Evolutionary conservation across 2,329 filamentous ascomycete genomes (phyloP).

Genomic region (Acarospora socialis): DNA sequence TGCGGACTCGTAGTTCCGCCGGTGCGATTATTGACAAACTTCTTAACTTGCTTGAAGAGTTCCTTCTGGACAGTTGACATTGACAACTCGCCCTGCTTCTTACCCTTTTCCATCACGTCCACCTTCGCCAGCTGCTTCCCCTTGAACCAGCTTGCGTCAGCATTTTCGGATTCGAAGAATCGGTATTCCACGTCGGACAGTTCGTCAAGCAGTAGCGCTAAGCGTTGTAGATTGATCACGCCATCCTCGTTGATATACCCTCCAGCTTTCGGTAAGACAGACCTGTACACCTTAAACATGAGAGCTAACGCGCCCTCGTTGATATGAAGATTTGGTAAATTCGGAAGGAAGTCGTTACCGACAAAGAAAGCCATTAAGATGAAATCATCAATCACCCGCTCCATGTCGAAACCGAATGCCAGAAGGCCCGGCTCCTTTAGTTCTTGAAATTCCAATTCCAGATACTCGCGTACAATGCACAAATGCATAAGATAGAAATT

Average conservation of each 20-base stretch:
- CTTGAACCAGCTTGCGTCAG: slow-evolving; percentile 83
- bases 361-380: slow-evolving; percentile 99
- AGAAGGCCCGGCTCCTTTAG: slow-evolving; percentile 59
- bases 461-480: slow-evolving; percentile 91
- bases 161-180: slow-evolving; percentile 83
- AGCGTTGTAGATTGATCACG: slow-evolving; percentile 71
- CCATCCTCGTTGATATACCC: slow-evolving; percentile 96
- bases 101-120: slow-evolving; percentile 48
- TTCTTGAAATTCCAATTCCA: slow-evolving; percentile 94
- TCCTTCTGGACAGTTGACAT: slow-evolving; percentile 72
- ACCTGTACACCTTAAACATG: slow-evolving; percentile 96
- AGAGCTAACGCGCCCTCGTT: slow-evolving; percentile 93
- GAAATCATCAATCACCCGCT: slow-evolving; percentile 95
- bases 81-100: slow-evolving; percentile 39
- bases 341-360: slow-evolving; percentile 96
- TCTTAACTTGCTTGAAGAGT: slow-evolving; percentile 68
- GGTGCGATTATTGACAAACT: slow-evolving; percentile 60
- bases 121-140: slow-evolving; percentile 63
- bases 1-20: slow-evolving; percentile 31
- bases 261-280: slow-evolving; percentile 68
- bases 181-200: slow-evolving; percentile 77
- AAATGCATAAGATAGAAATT: slow-evolving; percentile 97
- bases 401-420: slow-evolving; percentile 75
- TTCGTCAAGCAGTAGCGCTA: slow-evolving; percentile 66
- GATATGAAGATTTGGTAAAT: slow-evolving; percentile 90